Evolutionary conservation across 2,329 filamentous ascomycete genomes (phyloP), one percentile per base, ranked within the genome.

Genomic region (Cryoendolithus antarcticus): DNA sequence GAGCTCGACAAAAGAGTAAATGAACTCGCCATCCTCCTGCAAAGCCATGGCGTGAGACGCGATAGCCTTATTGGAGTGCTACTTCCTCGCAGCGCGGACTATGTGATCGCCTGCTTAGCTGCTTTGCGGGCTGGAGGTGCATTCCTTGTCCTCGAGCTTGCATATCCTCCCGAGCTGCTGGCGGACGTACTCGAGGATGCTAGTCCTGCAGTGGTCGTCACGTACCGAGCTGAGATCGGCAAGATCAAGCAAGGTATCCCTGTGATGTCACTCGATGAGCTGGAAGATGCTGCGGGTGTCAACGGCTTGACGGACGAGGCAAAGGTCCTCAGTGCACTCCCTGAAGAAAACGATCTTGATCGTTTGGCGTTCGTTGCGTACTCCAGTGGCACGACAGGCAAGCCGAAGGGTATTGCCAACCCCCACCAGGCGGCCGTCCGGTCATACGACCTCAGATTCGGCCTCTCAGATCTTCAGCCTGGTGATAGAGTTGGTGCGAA

Each of bases 401-500:
- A 76, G 46, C 82, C 82, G n/a, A 86, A 86, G 60, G 82, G 82
- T 40, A 88, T 89, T 54, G 80, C 80, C 39, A 88, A 88, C 55
- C 78, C 82, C 2, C 82, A 88, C 57, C 69, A 74, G 51, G 82
- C 82, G 10, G 69, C 82, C 1, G 77, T 88, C 2, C 70, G 74
- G 21, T 88, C 82, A 5, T 88, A 88, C 55, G 67, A 84, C 49
- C 59, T 85, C 46, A 68, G 83, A 57, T 88, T 88, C 52, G 66
- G 63, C 7, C 59, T 88, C 35, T 80, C 76, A 47, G 78, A 88
- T 55, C 64, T 85, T 2, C 61, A 70, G 11, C 78, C 77, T 0
- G 82, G 82, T 10, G 83, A 86, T 49, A 74, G 83, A 5, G 82
- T 88, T 8, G 83, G 83, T n/a, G 88, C 82, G 63, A 89, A 88